Base-by-base conservation (phyloP, 257 asterid species). In the Voacanga thouarsii region DNA sequence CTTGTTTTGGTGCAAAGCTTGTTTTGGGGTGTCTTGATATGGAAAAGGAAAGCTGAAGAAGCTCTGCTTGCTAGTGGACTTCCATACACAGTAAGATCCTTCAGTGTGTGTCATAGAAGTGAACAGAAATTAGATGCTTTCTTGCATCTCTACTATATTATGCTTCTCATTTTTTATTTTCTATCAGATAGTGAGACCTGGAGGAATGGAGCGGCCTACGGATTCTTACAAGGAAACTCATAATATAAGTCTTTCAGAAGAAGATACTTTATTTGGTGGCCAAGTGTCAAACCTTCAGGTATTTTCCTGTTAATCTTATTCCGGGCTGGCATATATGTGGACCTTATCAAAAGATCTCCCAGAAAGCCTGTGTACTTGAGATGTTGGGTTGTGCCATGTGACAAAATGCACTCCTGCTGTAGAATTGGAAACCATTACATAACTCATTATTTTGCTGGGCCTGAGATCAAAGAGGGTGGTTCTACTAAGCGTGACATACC, bases 161-260 rank as follows among this genome's bases (percentile, higher is more conserved):
- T 74, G 43, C 26, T 37, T 74, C 80, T 81, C 43, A 59, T 84
- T 64, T 65, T 83, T 78, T 4, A 23, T 33, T 69, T 80, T 56
- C 60, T 76, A 50, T 75, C 89, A 94, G 98, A 94, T 94, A 71
- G 99, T 92, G 80, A 85, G 99, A 72, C 99, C 99, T 4, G 99
- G 99, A 8, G 97, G 99, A 56, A 94, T 94, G 99, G 99, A 94
- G 87, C 91, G 99, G 55, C 98, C 99, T 10, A 92, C 99, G 15
- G 99, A 94, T 86, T 80, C 99, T 75, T 94, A 37, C 88, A 92
- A 94, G 84, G 97, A 92, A 90, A 94, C 99, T 60, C 98, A 94
- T 79, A 94, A 94, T 43, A 49, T 94, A 78, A 87, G 93, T 49
- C 85, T 94, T 83, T 87, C 96, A 1, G 84, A 85, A 65, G 96